Conservation (phyloP, 2,329 filamentous ascomycete genomes). For the Neospermospora avenae region DNA sequence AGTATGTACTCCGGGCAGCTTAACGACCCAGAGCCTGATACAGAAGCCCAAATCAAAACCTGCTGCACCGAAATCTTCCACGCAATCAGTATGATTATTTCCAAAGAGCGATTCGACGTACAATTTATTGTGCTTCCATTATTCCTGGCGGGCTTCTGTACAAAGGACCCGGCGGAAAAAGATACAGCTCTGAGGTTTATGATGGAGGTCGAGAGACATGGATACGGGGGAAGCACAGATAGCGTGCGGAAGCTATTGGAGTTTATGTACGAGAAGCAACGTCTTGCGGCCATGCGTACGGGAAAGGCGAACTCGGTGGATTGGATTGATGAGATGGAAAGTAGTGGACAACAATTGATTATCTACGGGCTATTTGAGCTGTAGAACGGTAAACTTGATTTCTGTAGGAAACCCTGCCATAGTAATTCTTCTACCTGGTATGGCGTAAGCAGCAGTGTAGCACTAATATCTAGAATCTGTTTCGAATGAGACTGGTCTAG, state of each 20-base stretch:
- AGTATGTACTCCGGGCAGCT: slow-evolving; percentile 50
- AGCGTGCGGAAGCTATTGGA: slow-evolving; percentile 44
- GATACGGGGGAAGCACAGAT: slow-evolving; percentile 46
- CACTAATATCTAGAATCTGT: no score
- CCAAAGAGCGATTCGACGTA: slow-evolving; percentile 39
- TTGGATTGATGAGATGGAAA: slow-evolving; percentile 47
- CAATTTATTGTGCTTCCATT: slow-evolving; percentile 50
- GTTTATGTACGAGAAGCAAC: slow-evolving; percentile 47
- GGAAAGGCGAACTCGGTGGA: slow-evolving; percentile 44
- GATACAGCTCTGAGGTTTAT: slow-evolving; percentile 47
- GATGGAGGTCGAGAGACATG: slow-evolving; percentile 43
- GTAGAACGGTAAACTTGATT: no score
- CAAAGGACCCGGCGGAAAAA: slow-evolving; percentile 41
- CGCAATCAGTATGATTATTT: slow-evolving; percentile 41
- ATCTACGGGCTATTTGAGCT: slow-evolving; percentile 36
- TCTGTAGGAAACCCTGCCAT: no score
- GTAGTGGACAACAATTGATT: slow-evolving; percentile 45
- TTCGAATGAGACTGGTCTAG: no score
- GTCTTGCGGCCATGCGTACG: slow-evolving; percentile 37
- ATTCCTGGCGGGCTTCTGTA: slow-evolving; percentile 50
- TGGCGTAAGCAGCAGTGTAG: no score
- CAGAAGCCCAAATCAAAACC: slow-evolving; percentile 42
- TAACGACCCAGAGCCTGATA: slow-evolving; percentile 37
- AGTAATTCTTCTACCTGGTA: no score
- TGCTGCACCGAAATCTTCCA: slow-evolving; percentile 45